These are phyloP conservation scores for Fomitopsis palustris DNA, from an alignment of 1,284 basidiomycete genomes.

Conservation along the genomic window DNA sequence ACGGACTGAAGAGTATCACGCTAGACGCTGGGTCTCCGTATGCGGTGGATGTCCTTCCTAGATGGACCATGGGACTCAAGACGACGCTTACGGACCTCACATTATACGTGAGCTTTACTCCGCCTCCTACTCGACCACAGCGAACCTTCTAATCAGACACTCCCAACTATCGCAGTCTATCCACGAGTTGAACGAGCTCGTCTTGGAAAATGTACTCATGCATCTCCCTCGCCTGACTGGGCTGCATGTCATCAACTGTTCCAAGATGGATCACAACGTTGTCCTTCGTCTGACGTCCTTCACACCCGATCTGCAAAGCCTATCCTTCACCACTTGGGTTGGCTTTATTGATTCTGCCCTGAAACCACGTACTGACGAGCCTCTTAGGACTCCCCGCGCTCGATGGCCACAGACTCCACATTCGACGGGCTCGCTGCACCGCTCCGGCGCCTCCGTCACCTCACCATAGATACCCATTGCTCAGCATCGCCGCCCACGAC, in stretches of 20 bases:
- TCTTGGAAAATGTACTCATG: conserved; percentile 44
- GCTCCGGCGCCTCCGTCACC: conserved; percentile 46
- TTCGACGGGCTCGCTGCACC: conserved; percentile 24
- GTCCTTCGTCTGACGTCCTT: conserved; percentile 44
- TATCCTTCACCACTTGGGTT: conserved; percentile 58
- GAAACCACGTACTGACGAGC: background rate
- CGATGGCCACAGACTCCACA: conserved; percentile 16
- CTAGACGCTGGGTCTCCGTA: conserved; percentile 61
- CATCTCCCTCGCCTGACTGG: conserved; percentile 49
- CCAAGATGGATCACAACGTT: conserved; percentile 46
- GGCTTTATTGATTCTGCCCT: conserved; percentile 14
- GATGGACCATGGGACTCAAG: conserved; percentile 42
- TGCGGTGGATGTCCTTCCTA: conserved; percentile 51
- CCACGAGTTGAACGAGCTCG: conserved; percentile 45
- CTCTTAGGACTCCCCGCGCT: conserved; percentile 37
- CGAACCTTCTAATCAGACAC: background rate
- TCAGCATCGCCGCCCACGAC: conserved; percentile 25
- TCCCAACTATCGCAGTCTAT: conserved; percentile 40
- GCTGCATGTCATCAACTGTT: conserved; percentile 58
- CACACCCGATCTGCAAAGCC: conserved; percentile 51
- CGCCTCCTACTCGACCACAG: background rate
- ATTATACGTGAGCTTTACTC: conserved; percentile 43
- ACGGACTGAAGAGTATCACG: conserved; percentile 40
- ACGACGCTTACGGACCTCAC: conserved; percentile 49
- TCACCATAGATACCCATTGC: conserved; percentile 50